Conservation (phyloP, 257 asterid genomes). For the Solanum lignicaule region DNA sequence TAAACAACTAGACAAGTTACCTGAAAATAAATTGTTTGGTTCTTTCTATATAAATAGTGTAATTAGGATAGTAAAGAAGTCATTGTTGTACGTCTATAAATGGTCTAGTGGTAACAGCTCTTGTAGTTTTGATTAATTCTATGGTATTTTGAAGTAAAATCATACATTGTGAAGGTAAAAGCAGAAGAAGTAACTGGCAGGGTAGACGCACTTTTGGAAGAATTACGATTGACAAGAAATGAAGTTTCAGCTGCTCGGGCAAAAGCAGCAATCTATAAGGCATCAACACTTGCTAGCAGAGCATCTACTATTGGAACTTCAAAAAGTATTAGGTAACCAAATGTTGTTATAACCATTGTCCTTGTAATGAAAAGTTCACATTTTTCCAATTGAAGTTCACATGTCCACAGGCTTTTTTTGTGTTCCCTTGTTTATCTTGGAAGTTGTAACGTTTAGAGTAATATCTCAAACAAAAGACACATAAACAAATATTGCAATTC, state of each 20-base stretch:
- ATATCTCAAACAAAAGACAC: not conserved
- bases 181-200: conserved; percentile 75
- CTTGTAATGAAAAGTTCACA: not conserved
- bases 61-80: not conserved
- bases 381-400: not conserved
- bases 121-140: not conserved
- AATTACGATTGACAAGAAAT: conserved; percentile 54
- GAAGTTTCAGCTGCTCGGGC: conserved; percentile 73
- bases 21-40: not conserved
- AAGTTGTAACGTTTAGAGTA: not conserved
- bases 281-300: conserved; percentile 44
- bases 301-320: conserved; percentile 51
- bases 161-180: conserved; percentile 40
- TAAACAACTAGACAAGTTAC: not conserved
- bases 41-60: not conserved
- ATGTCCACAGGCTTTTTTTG: not conserved
- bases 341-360: not conserved
- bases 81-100: not conserved
- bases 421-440: not conserved
- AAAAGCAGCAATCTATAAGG: conserved; percentile 75
- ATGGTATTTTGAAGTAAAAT: not conserved
- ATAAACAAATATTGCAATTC: not conserved
- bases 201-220: conserved; percentile 72
- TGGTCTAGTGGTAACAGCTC: not conserved
- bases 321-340: conserved; percentile 37